A percentile compares a stretch with the other conserved stretches of the same genome.
phyloP scores from a whole-genome alignment of 2,329 filamentous ascomycete genomes.

The Cordyceps cateniannulata region DNA sequence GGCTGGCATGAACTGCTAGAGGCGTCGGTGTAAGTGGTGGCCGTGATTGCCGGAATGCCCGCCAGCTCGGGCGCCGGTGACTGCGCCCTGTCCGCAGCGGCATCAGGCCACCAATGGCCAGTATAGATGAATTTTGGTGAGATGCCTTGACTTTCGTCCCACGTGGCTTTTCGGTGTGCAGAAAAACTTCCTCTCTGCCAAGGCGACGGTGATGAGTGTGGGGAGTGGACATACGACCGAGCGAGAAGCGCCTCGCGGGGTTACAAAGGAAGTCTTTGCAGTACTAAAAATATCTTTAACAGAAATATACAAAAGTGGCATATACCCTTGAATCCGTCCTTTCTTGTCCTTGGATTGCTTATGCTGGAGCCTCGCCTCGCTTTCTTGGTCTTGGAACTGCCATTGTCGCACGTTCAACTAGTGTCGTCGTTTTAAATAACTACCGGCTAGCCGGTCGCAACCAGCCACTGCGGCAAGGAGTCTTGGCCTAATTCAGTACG shows the following conservation, averaged over 20 bases:
- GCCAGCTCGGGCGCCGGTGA: not conserved
- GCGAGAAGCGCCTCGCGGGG: not conserved
- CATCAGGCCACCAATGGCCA: no score
- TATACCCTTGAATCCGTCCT: not conserved
- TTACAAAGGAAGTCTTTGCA: not conserved
- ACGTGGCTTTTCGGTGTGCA: no score
- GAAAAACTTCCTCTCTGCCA: no score
- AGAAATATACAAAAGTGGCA: not conserved
- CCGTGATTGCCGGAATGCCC: not conserved
- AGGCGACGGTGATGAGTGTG: not conserved
- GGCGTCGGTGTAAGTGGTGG: not conserved
- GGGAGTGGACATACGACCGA: not conserved
- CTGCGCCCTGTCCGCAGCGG: not conserved
- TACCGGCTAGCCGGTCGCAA: not conserved
- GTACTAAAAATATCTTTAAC: not conserved
- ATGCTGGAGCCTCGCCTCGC: not conserved
- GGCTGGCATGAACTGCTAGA: not conserved
- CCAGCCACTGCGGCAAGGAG: not conserved
- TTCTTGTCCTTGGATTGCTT: not conserved
- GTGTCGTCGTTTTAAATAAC: not conserved
- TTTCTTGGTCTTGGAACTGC: not conserved
- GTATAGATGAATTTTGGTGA: not conserved
- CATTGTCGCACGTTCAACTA: not conserved
- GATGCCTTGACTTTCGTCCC: not conserved
- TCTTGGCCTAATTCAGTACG: no score